Evolutionary conservation across 176 grass and related monocot species (phyloP).

Genomic region (Tillandsia leiboldiana): DNA sequence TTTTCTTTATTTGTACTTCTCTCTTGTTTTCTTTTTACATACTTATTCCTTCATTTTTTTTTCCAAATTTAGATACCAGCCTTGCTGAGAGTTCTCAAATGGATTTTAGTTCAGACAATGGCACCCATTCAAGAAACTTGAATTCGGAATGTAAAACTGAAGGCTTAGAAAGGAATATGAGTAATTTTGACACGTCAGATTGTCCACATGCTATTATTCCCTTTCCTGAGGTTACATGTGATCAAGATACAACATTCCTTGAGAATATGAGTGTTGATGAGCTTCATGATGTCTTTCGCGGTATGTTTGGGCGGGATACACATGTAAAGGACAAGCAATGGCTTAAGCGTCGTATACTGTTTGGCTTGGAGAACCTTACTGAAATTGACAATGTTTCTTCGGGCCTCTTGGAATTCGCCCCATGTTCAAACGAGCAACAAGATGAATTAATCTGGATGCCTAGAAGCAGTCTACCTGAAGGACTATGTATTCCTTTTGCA

Average conservation of each 20-base stretch:
- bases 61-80: not conserved
- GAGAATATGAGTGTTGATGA: not conserved
- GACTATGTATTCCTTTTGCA: not conserved
- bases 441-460: conserved; percentile 11
- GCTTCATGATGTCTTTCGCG: conserved; percentile 8
- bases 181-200: conserved; percentile 2
- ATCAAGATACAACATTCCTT: not conserved
- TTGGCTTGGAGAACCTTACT: conserved; percentile 10
- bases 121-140: conserved; percentile 4
- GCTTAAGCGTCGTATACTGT: conserved; percentile 5
- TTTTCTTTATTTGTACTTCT: not conserved
- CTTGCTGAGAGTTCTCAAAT: not conserved
- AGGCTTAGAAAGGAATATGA: conserved; percentile 1
- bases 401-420: not conserved
- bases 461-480: conserved; percentile 6
- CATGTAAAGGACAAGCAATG: conserved; percentile 6
- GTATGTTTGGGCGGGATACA: conserved; percentile 9
- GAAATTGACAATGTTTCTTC: conserved; percentile 5
- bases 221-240: not conserved
- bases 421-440: not conserved
- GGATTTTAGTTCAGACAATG: not conserved
- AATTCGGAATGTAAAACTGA: not conserved
- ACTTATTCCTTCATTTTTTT: not conserved
- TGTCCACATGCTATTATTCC: conserved; percentile 13
- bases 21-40: not conserved